Evolutionary conservation across 306 rosid species (phyloP).

Genomic region (Citrullus mucosospermus): DNA sequence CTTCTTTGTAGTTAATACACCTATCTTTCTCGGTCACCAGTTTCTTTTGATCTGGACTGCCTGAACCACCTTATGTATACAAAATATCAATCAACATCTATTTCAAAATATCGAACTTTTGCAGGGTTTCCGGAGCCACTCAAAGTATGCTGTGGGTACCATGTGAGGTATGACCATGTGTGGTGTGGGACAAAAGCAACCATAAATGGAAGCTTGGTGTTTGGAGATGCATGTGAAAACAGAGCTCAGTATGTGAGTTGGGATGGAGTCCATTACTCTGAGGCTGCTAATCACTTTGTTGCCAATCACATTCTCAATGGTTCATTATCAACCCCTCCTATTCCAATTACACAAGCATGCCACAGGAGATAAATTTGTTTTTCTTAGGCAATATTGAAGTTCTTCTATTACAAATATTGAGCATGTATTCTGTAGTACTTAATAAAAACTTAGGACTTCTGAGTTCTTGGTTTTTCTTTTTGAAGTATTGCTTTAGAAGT

Average conservation of each 20-base stretch:
- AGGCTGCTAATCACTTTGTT: constrained; percentile 76
- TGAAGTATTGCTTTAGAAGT: not conserved
- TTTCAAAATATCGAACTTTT: not conserved
- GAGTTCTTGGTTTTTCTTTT: not conserved
- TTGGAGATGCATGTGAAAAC: constrained; percentile 56
- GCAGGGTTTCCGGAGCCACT: constrained; percentile 66
- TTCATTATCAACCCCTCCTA: constrained; percentile 43
- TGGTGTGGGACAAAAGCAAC: constrained; percentile 61
- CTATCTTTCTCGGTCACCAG: not conserved
- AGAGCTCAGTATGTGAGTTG: constrained; percentile 49
- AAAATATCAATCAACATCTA: not conserved
- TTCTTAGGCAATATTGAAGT: not conserved
- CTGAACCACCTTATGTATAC: not conserved
- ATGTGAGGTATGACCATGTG: constrained; percentile 60
- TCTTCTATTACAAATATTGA: not conserved
- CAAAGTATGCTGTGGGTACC: constrained; percentile 85
- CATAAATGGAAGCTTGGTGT: constrained; percentile 45
- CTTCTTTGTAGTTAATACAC: not conserved
- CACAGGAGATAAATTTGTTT: constrained; percentile 13
- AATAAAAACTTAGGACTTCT: not conserved
- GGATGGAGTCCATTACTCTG: constrained; percentile 90
- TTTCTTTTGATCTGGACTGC: not conserved
- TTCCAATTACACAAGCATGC: constrained; percentile 65
- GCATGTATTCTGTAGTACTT: not conserved
- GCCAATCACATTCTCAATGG: constrained; percentile 58